These are phyloP conservation scores for Syzygium syzygioides DNA, from an alignment of 441 rosid genomes.

Conservation along the genomic window DNA sequence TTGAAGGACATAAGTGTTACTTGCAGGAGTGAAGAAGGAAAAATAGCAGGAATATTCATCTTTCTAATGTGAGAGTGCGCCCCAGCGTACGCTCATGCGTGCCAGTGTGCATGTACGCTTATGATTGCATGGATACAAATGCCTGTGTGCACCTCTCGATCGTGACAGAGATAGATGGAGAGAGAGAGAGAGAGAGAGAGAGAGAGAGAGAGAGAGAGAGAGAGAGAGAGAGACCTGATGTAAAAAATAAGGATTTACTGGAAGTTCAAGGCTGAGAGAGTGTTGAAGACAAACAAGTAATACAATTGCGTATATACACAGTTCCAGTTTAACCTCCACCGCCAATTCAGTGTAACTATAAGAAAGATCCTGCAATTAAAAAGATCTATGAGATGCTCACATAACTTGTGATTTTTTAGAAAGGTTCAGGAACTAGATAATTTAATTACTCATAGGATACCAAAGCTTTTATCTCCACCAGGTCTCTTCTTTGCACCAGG, in stretches of 20 bases:
- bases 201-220: conserved; percentile 4
- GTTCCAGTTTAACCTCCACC: conserved; percentile 69
- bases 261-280: conserved; percentile 40
- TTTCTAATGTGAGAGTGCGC: background rate
- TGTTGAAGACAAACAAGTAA: conserved; percentile 54
- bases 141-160: background rate
- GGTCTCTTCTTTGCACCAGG: conserved; percentile 27
- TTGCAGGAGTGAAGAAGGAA: background rate
- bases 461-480: conserved; percentile 22
- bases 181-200: background rate
- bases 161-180: background rate
- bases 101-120: background rate
- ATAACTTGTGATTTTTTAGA: background rate
- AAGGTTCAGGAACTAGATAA: background rate
- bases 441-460: conserved; percentile 24
- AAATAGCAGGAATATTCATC: background rate
- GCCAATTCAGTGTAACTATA: conserved; percentile 50
- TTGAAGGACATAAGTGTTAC: background rate
- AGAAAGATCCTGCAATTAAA: conserved; percentile 46
- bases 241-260: conserved; percentile 43
- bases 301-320: conserved; percentile 61
- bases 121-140: background rate
- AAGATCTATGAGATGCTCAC: conserved; percentile 13
- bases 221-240: conserved; percentile 44
- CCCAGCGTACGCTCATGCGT: background rate